Evolutionary conservation across 1,284 basidiomycete species (phyloP), one percentile per base, ranked within the genome.

Genomic region (Pseudozyma flocculosa): DNA sequence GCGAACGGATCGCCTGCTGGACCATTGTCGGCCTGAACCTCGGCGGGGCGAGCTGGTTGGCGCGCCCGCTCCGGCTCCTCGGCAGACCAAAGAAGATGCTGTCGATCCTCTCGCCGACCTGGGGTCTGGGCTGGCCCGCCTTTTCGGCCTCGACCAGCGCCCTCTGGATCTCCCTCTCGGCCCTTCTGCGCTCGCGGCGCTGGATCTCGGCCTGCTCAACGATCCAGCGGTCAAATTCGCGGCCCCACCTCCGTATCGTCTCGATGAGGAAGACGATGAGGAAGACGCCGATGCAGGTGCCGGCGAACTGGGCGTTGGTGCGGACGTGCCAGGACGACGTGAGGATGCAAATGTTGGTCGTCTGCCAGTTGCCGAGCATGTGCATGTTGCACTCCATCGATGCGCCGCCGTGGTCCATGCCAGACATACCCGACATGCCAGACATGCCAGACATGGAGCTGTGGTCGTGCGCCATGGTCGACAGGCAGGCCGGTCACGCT

Each of bases 211-310:
- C 58, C 10, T 60, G 50, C 30, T 66, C 63, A 21, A 72, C 50
- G 30, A 75, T 66, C 50, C 49, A 61, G 30, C 64, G 59, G 40
- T 75, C 72, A 18, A 64, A 75, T 30, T 75, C 70, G 39, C 69
- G 57, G 17, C 63, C 65, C 60, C 52, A 64, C 34, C 70, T 45
- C 19, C 72, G 65, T 11, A 71, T 48, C 11, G 55, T 53, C 53
- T 75, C 72, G 51, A 72, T 64, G 19, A 69, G 40, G 45, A 75
- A 69, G 26, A 68, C 65, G 40, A 72, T 61, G 37, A 71, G 43
- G 9, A 68, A 70, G 18, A 75, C 59, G 18, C 72, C 72, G 39
- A 73, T 65, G 58, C 72, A 75, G 5, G 70, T 63, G 18, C 71
- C 72, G 18, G 61, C 72, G 37, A 75, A 71, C 40, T 68, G 61